Evolutionary conservation across 2,329 filamentous ascomycete genomes (phyloP).

Genomic region (Blastomyces parvus): DNA sequence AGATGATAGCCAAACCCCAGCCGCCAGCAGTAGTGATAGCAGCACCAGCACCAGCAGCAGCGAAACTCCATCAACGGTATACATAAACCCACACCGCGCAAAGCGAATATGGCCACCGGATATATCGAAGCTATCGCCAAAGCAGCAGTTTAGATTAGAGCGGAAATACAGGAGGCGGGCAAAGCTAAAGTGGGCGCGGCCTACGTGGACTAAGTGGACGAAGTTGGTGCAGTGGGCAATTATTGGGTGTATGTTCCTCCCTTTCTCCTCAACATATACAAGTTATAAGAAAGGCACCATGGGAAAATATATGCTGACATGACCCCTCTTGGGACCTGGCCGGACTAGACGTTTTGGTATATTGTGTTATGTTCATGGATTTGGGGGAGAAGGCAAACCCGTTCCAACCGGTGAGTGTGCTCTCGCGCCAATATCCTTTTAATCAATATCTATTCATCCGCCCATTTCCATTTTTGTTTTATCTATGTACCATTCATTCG

Average conservation of each 20-base stretch:
- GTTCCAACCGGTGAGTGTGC: constrained; percentile 31
- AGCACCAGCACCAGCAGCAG: neutral
- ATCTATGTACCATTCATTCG: neutral
- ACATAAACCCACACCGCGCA: constrained; percentile 49
- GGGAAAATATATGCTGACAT: constrained; percentile 12
- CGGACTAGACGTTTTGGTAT: constrained; percentile 32
- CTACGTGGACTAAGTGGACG: constrained; percentile 48
- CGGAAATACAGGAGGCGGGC: constrained; percentile 54
- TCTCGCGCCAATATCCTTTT: neutral
- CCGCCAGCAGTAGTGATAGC: neutral
- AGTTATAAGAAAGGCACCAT: neutral
- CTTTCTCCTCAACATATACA: neutral
- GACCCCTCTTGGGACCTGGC: neutral
- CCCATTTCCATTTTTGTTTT: neutral
- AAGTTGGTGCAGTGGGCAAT: constrained; percentile 49
- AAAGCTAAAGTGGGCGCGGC: constrained; percentile 52
- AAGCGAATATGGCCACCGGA: constrained; percentile 58
- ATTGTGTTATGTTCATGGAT: constrained; percentile 38
- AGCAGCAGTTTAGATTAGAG: constrained; percentile 59
- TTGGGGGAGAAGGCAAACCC: constrained; percentile 34
- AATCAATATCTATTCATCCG: neutral
- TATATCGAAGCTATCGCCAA: constrained; percentile 51
- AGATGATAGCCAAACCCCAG: neutral
- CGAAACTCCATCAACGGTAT: constrained; percentile 19
- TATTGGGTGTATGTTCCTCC: constrained; percentile 42